Base-by-base conservation (phyloP, 2,329 filamentous ascomycete genomes). In the Ramichloridium luteum region DNA sequence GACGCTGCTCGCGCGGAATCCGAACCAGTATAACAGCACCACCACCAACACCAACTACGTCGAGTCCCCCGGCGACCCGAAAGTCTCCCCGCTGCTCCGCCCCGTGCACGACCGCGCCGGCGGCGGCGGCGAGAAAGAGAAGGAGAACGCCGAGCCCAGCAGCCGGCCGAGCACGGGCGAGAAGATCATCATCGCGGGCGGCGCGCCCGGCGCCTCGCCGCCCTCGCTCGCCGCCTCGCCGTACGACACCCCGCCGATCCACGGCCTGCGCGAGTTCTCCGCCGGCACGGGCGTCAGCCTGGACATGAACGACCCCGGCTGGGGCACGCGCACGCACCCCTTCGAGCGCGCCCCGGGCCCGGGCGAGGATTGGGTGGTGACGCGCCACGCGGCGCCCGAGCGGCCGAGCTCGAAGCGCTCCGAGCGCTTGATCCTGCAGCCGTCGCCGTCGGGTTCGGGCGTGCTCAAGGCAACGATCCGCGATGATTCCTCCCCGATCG, bases 121-220 rank as follows among this genome's bases (percentile, higher is more conserved):
- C n/a, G n/a, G n/a, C n/a, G n/a, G n/a, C n/a, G n/a, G n/a, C n/a
- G n/a, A n/a, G 8, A 28, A 28, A 5, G 23, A 26, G 12, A 32
- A 27, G 6, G 34, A 39, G 12, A 16, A 27, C 13, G 22, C 20
- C 15, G 27, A 32, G 14, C 33, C 37, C 3, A 35, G 43, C n/a
- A 51, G 47, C 30, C 42, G 46, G n/a, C 39, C 50, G 8, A 51
- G 48, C 33, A 48, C 48, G 35, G 48, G 48, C 25, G 49, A 53
- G 32, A 35, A 37, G 14, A 51, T 53, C 30, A 46, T 51, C 13
- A n/a, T n/a, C n/a, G 20, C 20, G 8, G 20, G 20, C 20, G 20
- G 8, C 20, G n/a, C 8, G 14, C 15, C 16, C 8, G 25, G 25
- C 25, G 25, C 25, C 25, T 8, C 25, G 18, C 12, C 16, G 14